Base-by-base conservation (phyloP, 805 yeast genomes). In the Hanseniaspora taiwanica region DNA sequence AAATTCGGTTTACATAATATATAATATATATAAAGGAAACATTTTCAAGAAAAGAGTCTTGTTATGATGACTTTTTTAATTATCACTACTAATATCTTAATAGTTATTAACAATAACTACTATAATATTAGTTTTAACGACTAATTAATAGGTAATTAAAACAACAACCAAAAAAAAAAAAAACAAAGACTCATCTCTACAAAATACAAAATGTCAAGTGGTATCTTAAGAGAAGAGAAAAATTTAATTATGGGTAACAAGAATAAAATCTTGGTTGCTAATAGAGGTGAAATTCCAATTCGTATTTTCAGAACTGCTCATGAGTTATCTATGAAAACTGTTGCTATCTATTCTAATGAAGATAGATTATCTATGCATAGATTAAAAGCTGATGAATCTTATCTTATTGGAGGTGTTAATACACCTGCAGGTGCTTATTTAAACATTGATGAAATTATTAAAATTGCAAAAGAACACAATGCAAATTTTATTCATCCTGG, bases 291-390 rank as follows among this genome's bases (percentile, higher is more conserved):
- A 61, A 81, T 81, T 52, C 89, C 89, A 35, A 78, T 80, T 55
- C 66, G 91, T 64, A 87, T 89, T 59, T 89, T 89, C 65, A 76
- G 98, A 65, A 80, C 96, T 27, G 98, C 98, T 45, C 98, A 91
- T 65, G 98, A 89, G 64, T 70, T 89, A 55, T 81, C 94, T 18
- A 84, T 91, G 94, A 86, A 83, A 56, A 87, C 98, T 0, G 96
- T 91, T 33, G 98, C 97, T 36, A 81, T 89, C 56, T 89, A 86
- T 63, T 86, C 96, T 27, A 94, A 89, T 59, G 96, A 91, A 64
- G 98, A 89, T 62, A 70, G 94, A 46, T 69, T 89, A 53, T 81
- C 94, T 10, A 84, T 86, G 87, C 97, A 91, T 66, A 72, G 96
- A 55, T 69, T 89, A 58, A 91, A 85, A 64, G 91, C 95, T 12